Percentiles rank a stretch among this genome's conserved stretches.
Conservation (phyloP, 495 filamentous ascomycete genomes). For the Xylaria bambusicola region DNA sequence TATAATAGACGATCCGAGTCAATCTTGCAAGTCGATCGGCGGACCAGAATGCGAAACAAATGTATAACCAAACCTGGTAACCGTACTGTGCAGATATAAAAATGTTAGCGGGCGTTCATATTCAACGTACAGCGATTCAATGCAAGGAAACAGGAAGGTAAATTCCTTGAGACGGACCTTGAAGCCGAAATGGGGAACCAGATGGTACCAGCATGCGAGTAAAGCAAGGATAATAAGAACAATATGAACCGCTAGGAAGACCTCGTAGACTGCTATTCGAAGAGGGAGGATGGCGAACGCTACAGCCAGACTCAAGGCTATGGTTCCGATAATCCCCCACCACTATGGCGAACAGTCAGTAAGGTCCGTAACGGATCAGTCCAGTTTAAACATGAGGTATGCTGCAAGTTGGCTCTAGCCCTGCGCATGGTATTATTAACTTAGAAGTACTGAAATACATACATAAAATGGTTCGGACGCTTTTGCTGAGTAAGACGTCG, state of each 20-base stretch:
- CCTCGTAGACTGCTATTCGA: slow-evolving; percentile 39
- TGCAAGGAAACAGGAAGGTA: too few relatives aligned
- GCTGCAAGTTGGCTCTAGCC: too few relatives aligned
- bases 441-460: not conserved
- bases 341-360: slow-evolving; percentile 22
- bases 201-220: slow-evolving; percentile 47
- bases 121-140: too few relatives aligned
- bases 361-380: slow-evolving; percentile 10
- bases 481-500: slow-evolving; percentile 2
- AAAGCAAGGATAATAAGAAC: slow-evolving; percentile 39
- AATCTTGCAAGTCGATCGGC: slow-evolving; percentile 44
- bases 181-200: slow-evolving; percentile 24
- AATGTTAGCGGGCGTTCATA: too few relatives aligned
- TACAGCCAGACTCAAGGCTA: slow-evolving; percentile 23
- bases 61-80: slow-evolving; percentile 51
- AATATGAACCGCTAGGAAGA: slow-evolving; percentile 45
- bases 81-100: slow-evolving; percentile 9
- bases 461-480: slow-evolving; percentile 14
- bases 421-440: not conserved
- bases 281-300: slow-evolving; percentile 27
- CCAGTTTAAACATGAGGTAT: not conserved
- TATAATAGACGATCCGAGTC: slow-evolving; percentile 43
- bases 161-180: slow-evolving; percentile 1
- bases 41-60: slow-evolving; percentile 44
- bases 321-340: slow-evolving; percentile 42